Conservation (phyloP, 257 asterid genomes). For the Knoxia roxburghii region DNA sequence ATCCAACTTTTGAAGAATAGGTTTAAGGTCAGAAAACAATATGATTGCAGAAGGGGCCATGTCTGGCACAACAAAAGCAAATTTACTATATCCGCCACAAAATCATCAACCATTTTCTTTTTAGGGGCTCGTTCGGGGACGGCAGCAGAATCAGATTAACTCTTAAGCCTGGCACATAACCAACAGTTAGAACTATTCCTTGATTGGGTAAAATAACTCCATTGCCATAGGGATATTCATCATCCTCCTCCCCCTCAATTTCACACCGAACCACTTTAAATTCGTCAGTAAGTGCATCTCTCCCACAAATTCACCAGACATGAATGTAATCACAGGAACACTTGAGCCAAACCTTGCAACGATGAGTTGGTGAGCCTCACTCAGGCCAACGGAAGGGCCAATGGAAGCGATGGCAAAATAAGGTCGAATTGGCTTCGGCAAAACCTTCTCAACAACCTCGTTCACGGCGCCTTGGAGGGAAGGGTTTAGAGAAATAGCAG, state of each 20-base stretch:
- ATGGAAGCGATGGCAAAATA: slow-evolving; percentile 70
- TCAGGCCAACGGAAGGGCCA: slow-evolving; percentile 42
- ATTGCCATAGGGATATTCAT: slow-evolving; percentile 19
- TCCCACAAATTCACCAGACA: slow-evolving; percentile 55
- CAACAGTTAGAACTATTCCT: slow-evolving; percentile 61
- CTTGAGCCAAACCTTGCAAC: slow-evolving; percentile 40
- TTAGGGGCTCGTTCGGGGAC: slow-evolving; percentile 9
- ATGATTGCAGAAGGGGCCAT: slow-evolving; percentile 69
- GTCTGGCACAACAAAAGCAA: slow-evolving; percentile 48
- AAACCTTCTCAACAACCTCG: slow-evolving; percentile 67
- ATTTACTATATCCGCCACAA: slow-evolving; percentile 56
- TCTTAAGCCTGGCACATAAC: slow-evolving; percentile 67
- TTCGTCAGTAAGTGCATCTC: slow-evolving; percentile 46
- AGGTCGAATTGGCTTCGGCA: slow-evolving; percentile 65
- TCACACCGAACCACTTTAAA: slow-evolving; percentile 70
- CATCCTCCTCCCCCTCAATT: slow-evolving; percentile 30
- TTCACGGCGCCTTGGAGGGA: slow-evolving; percentile 59
- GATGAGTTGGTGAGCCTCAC: slow-evolving; percentile 42
- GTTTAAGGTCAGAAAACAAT: slow-evolving; percentile 57
- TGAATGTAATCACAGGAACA: slow-evolving; percentile 47
- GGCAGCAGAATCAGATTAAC: slow-evolving; percentile 42
- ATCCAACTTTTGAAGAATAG: slow-evolving; percentile 66
- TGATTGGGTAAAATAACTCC: slow-evolving; percentile 16
- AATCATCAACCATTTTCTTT: slow-evolving; percentile 51
- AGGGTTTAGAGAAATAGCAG: slow-evolving; percentile 57